phyloP scores from a whole-genome alignment of 257 asterid genomes.

The Nicotiana tomentosiformis region DNA sequence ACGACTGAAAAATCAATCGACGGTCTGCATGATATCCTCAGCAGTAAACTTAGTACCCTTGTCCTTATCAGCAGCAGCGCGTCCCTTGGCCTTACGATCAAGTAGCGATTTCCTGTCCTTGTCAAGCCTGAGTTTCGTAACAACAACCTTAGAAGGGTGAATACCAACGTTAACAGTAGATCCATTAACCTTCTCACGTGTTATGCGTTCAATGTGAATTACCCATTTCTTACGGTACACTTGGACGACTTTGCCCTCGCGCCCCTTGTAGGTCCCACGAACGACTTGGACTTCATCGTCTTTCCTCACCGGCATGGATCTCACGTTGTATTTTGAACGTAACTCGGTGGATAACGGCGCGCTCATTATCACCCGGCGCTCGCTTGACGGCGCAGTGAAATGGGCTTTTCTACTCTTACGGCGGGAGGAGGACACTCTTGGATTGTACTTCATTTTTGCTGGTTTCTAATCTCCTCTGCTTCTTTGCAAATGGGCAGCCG shows the following conservation, averaged over 20 bases:
- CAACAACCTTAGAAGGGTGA: slow-evolving; percentile 4
- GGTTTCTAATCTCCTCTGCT: background rate
- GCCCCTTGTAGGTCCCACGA: slow-evolving; percentile 5
- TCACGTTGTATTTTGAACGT: background rate
- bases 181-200: background rate
- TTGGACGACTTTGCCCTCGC: background rate
- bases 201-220: background rate
- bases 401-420: background rate
- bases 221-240: slow-evolving; percentile 6
- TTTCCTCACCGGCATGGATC: background rate
- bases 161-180: background rate
- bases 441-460: slow-evolving; percentile 5
- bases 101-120: background rate
- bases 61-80: background rate
- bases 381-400: background rate
- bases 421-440: slow-evolving; percentile 6
- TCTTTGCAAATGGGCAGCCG: background rate
- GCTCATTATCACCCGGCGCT: background rate
- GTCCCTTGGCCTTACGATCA: background rate
- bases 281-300: background rate
- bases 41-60: background rate
- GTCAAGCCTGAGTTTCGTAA: background rate
- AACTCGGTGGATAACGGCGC: background rate
- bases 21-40: background rate
- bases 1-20: background rate